A percentile compares a stretch with the other conserved stretches of the same genome.
These are phyloP conservation scores for Fragilariopsis cylindrus DNA, from an alignment of 108 stramenopile species.

Conservation along the genomic window DNA sequence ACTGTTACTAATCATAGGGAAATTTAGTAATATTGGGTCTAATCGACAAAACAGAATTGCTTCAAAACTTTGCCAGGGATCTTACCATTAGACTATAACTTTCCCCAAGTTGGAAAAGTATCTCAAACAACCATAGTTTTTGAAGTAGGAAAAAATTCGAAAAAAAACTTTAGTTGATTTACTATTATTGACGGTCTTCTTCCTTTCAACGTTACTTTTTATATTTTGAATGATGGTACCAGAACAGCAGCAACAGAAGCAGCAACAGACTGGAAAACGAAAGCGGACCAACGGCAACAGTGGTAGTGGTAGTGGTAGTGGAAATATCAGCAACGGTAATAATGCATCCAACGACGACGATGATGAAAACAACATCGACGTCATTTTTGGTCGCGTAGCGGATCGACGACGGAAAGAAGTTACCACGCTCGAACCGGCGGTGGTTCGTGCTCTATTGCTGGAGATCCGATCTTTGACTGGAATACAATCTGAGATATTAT, in stretches of 20 bases:
- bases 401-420: conserved; percentile 2
- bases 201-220: too few relatives aligned
- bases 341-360: neutral
- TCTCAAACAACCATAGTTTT: too few relatives aligned
- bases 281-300: neutral
- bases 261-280: neutral
- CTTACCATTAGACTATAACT: too few relatives aligned
- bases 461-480: neutral
- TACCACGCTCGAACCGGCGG: neutral
- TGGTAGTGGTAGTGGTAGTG: neutral
- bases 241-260: neutral
- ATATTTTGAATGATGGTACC: too few relatives aligned
- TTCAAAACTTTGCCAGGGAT: too few relatives aligned
- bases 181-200: too few relatives aligned
- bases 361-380: neutral
- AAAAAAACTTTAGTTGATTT: too few relatives aligned
- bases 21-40: too few relatives aligned
- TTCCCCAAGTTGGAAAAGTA: too few relatives aligned
- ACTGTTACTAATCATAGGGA: too few relatives aligned
- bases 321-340: neutral
- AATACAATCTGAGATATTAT: neutral
- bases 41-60: too few relatives aligned
- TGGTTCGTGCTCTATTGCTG: neutral
- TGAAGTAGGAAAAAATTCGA: too few relatives aligned
- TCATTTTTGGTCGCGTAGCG: neutral